phyloP scores from a whole-genome alignment of 768 basidiomycete species.

The Leccinellum albellum region DNA sequence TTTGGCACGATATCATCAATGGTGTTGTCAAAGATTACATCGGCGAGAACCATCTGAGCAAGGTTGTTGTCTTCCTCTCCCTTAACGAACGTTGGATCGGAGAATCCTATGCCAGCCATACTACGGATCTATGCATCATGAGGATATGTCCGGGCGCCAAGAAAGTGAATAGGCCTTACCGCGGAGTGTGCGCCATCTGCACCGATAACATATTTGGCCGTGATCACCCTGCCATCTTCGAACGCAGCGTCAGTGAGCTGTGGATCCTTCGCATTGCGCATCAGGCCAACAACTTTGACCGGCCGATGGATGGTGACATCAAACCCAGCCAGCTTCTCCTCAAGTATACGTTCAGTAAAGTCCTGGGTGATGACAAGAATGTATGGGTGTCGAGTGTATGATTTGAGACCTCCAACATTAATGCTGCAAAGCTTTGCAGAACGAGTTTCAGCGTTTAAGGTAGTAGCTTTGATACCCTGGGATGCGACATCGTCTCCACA shows the following conservation, averaged over 20 bases:
- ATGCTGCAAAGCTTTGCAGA: conserved; percentile 25
- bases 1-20: conserved; percentile 4
- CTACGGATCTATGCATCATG: conserved; percentile 37
- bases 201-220: conserved; percentile 45
- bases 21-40: conserved; percentile 35
- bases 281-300: conserved; percentile 39
- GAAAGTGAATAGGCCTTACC: conserved; percentile 28
- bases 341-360: conserved; percentile 40
- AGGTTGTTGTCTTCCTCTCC: conserved; percentile 28
- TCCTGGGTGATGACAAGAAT: conserved; percentile 42
- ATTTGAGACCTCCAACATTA: conserved; percentile 33
- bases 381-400: conserved; percentile 44
- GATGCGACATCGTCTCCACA: conserved; percentile 38
- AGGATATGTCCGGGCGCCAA: not conserved
- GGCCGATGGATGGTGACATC: conserved; percentile 37
- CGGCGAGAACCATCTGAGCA: conserved; percentile 44
- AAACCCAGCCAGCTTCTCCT: conserved; percentile 28
- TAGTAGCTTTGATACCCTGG: conserved; percentile 32
- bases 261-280: conserved; percentile 24
- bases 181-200: conserved; percentile 49
- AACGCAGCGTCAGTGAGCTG: conserved; percentile 40
- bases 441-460: conserved; percentile 30
- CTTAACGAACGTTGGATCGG: conserved; percentile 36
- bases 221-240: conserved; percentile 43
- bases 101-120: conserved; percentile 39